A percentile compares a stretch with the other conserved stretches of the same genome.
Evolutionary conservation across 2,329 filamentous ascomycete species (phyloP).

Genomic region (Reticulascus tulasneorum): DNA sequence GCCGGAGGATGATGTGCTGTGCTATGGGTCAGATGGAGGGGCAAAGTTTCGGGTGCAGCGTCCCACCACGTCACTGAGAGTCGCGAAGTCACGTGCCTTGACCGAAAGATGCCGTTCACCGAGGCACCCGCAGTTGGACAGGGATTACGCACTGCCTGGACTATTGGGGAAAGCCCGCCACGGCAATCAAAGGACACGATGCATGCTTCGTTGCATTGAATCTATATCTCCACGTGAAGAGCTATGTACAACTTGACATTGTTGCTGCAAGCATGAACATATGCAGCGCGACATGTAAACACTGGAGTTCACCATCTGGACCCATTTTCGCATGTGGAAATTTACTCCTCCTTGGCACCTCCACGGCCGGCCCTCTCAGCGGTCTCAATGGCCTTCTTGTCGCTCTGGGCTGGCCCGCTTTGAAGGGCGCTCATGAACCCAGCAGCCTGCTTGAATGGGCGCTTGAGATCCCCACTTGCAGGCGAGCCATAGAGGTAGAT

Average conservation of each 20-base stretch:
- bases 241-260: too few species aligned
- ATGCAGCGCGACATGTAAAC: too few species aligned
- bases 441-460: conserved; percentile 84
- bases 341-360: conserved; percentile 69
- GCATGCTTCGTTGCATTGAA: too few species aligned
- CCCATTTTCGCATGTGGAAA: too few species aligned
- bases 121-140: not conserved
- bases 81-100: conserved; percentile 14
- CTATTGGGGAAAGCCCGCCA: too few species aligned
- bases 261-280: too few species aligned
- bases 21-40: conserved; percentile 2
- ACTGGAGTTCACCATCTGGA: too few species aligned
- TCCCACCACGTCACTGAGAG: conserved; percentile 14
- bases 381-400: conserved; percentile 82
- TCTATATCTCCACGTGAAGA: too few species aligned
- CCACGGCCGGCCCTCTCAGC: conserved; percentile 72
- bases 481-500: conserved; percentile 87
- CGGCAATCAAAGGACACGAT: too few species aligned
- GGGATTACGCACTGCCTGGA: not conserved
- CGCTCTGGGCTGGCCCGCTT: conserved; percentile 74
- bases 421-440: conserved; percentile 80
- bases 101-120: not conserved
- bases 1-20: not conserved
- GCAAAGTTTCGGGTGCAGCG: conserved; percentile 4
- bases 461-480: conserved; percentile 84